Conservation (phyloP, 345 rosid genomes). For the Gossypium bickii region DNA sequence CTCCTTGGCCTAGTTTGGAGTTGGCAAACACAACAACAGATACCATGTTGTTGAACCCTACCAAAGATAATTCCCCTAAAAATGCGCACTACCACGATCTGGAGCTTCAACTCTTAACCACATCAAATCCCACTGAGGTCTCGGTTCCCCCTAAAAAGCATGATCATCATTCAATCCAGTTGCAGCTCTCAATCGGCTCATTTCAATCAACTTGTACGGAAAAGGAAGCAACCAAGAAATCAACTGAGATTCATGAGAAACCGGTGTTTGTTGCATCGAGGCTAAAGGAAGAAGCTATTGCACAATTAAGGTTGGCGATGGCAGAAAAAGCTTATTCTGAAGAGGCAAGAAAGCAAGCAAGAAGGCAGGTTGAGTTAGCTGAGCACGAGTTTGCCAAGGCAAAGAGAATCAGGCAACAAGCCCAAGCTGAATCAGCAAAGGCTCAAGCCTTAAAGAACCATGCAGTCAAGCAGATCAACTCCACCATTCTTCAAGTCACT, state of each 20-base stretch:
- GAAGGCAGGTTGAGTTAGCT: slow-evolving; percentile 68
- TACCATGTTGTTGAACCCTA: slow-evolving; percentile 27
- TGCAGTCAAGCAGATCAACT: slow-evolving; percentile 57
- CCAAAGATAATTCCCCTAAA: slow-evolving; percentile 19
- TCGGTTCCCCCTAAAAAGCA: slow-evolving; percentile 32
- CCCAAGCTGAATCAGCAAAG: slow-evolving; percentile 66
- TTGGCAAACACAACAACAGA: slow-evolving; percentile 30
- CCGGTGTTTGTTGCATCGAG: slow-evolving; percentile 17
- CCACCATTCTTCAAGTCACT: slow-evolving; percentile 64
- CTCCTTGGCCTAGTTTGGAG: slow-evolving; percentile 37
- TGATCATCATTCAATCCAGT: slow-evolving; percentile 38
- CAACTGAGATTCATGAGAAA: slow-evolving; percentile 29
- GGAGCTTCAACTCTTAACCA: slow-evolving; percentile 58
- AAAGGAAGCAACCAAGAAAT: slow-evolving; percentile 15
- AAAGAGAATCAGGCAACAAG: slow-evolving; percentile 67
- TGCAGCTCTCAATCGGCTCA: slow-evolving; percentile 65
- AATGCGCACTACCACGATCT: slow-evolving; percentile 38
- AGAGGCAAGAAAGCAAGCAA: slow-evolving; percentile 59
- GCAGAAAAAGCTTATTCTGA: slow-evolving; percentile 57
- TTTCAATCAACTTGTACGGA: slow-evolving; percentile 20
- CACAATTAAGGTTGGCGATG: slow-evolving; percentile 50
- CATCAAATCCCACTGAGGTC: slow-evolving; percentile 14
- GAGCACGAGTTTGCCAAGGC: slow-evolving; percentile 77
- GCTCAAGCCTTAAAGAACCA: slow-evolving; percentile 55
- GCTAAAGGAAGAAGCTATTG: slow-evolving; percentile 38